Percentiles rank a stretch among this genome's conserved stretches.
Evolutionary conservation across 192 early-diverging fungal species (phyloP).

Genomic region (Bifiguratus adelaidae): DNA sequence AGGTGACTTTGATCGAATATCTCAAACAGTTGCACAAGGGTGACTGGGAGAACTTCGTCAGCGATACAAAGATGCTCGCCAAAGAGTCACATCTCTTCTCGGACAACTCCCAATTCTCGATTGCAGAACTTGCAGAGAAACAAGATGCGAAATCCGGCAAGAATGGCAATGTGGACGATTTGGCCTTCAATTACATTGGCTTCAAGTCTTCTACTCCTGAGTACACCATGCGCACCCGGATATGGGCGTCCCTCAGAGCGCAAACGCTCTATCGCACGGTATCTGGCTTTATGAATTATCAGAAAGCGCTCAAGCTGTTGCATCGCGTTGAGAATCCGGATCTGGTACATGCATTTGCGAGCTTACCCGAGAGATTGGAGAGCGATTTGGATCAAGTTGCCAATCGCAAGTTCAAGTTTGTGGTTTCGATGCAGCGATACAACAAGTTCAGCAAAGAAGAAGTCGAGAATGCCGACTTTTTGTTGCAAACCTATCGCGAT

Average conservation of each 20-base stretch:
- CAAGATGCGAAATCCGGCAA: constrained; percentile 9
- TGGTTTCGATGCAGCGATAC: constrained; percentile 65
- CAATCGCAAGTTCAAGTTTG: constrained; percentile 55
- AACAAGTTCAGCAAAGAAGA: constrained; percentile 57
- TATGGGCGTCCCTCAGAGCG: constrained; percentile 62
- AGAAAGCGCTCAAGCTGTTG: constrained; percentile 53
- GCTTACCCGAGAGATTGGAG: constrained; percentile 39
- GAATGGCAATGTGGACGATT: constrained; percentile 41
- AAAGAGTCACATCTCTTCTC: no score
- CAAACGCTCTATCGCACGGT: constrained; percentile 66
- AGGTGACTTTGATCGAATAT: constrained; percentile 58
- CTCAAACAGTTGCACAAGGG: constrained; percentile 48
- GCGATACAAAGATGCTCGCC: constrained; percentile 57
- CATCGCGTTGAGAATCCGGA: constrained; percentile 59
- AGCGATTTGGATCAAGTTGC: constrained; percentile 44
- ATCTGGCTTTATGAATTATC: constrained; percentile 65
- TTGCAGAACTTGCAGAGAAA: constrained; percentile 2
- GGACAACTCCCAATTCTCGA: no score
- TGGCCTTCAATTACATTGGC: constrained; percentile 58
- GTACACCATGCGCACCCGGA: constrained; percentile 55
- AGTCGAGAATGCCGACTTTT: constrained; percentile 47
- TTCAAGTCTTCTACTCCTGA: constrained; percentile 57
- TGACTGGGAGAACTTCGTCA: constrained; percentile 73
- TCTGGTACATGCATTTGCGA: constrained; percentile 32
- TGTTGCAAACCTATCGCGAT: constrained; percentile 48